Base-by-base conservation (phyloP, 2,329 filamentous ascomycete genomes). In the Shiraia bambusicola region DNA sequence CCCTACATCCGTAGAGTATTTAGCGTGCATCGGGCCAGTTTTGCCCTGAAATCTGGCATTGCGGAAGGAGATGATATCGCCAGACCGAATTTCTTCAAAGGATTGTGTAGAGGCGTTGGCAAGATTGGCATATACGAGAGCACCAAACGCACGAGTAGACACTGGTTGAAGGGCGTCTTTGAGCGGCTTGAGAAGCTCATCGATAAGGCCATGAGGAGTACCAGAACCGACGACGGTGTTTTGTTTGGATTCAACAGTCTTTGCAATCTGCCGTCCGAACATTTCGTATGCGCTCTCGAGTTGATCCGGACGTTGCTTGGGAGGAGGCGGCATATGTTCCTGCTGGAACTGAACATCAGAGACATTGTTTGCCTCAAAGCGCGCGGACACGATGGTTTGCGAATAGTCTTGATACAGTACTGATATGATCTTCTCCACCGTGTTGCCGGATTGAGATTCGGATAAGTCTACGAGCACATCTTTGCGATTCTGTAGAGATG, bases 351-450 rank as follows among this genome's bases (percentile, higher is more conserved):
- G 75, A 9, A 84, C 86, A 58, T 92, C 84, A 2, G 80, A 75
- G 3, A 86, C 79, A 61, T 95, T 83, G 38, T 83, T 80, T 1
- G 84, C 75, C 65, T 95, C 87, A 66, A 86, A 97, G 36, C 79
- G 83, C 13, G 84, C 87, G 0, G 85, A 89, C 59, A 98, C 80
- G 50, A 94, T 78, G 0, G 92, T 97, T 66, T 97, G 93, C 13
- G 91, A 96, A 69, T 98, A 98, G 71, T 98, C 93, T 59, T 90
- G 84, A 73, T 88, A 98, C 7, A 98, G 73, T n/a, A 97, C 76
- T 56, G 86, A 93, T 29, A 96, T 78, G 45, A 91, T 83, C 52
- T 91, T 91, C 6, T 85, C 87, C 14, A 95, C 74, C 1, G 82
- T 82, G 64, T 84, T 85, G 17, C 87, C 83, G 19, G 85, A 84